These are phyloP conservation scores for Ogataea thermomethanolica DNA, from an alignment of 805 yeast species.

Conservation along the genomic window DNA sequence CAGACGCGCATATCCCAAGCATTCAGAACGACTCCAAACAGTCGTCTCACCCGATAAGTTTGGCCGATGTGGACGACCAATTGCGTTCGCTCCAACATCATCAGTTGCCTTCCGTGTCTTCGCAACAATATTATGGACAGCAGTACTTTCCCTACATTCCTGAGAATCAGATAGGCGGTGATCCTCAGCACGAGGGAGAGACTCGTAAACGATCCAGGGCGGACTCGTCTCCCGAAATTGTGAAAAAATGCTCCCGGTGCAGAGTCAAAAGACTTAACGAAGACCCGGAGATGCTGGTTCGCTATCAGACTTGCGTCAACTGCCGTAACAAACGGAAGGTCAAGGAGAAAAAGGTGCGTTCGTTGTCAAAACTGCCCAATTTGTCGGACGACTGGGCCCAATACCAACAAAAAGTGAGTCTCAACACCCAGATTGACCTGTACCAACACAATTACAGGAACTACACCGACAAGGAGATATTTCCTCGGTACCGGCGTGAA, in stretches of 20 bases:
- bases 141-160: conserved; percentile 20
- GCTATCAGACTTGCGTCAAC: conserved; percentile 40
- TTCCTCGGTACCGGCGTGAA: conserved; percentile 34
- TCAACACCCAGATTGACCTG: conserved; percentile 35
- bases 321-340: conserved; percentile 41
- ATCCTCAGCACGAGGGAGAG: conserved; percentile 1
- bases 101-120: conserved; percentile 9
- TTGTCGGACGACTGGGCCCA: conserved; percentile 33
- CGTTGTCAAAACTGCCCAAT: conserved; percentile 34
- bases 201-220: conserved; percentile 11
- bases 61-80: conserved; percentile 27
- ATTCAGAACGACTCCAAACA: conserved; percentile 9
- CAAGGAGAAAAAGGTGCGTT: conserved; percentile 27
- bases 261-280: conserved; percentile 38
- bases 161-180: conserved; percentile 12
- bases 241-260: conserved; percentile 43
- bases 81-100: conserved; percentile 19
- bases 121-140: conserved; percentile 19
- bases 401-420: conserved; percentile 34
- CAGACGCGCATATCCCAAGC: conserved; percentile 10
- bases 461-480: conserved; percentile 28
- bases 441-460: conserved; percentile 36
- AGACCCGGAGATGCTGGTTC: conserved; percentile 30
- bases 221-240: conserved; percentile 12
- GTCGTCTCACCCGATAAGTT: conserved; percentile 13